Percentiles rank a stretch among this genome's conserved stretches.
Conservation (phyloP, 805 yeast species). For the Yarrowia porcina region DNA sequence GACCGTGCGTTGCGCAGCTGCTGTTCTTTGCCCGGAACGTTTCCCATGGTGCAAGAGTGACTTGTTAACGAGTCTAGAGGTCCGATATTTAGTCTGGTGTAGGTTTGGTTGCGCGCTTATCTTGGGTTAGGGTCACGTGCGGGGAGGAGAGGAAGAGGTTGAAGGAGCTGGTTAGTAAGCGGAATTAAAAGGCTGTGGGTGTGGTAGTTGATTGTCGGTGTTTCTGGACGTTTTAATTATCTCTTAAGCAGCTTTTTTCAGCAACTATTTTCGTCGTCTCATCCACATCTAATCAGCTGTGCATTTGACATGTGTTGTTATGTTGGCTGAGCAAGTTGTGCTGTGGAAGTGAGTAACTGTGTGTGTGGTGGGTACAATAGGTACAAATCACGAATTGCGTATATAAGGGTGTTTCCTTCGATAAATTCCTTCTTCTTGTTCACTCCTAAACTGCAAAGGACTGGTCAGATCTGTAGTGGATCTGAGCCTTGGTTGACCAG, state of each 20-base stretch:
- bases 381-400: no score
- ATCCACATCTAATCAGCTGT: neutral
- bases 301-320: conserved; percentile 13
- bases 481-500: no score
- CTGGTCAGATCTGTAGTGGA: no score
- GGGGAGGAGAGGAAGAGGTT: neutral
- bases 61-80: neutral
- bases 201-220: no score
- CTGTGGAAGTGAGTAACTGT: neutral
- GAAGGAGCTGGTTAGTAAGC: neutral
- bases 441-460: no score
- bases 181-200: neutral
- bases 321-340: neutral
- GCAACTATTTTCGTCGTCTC: no score
- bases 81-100: neutral
- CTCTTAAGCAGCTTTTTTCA: neutral
- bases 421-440: no score
- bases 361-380: neutral
- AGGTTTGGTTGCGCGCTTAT: conserved; percentile 17
- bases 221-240: neutral
- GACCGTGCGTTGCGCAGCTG: conserved; percentile 11
- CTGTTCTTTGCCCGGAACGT: conserved; percentile 22
- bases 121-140: conserved; percentile 24
- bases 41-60: conserved; percentile 14
- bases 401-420: neutral